These are phyloP conservation scores for Alternaria infectoria DNA, from an alignment of 2,329 filamentous ascomycete species.

Conservation along the genomic window DNA sequence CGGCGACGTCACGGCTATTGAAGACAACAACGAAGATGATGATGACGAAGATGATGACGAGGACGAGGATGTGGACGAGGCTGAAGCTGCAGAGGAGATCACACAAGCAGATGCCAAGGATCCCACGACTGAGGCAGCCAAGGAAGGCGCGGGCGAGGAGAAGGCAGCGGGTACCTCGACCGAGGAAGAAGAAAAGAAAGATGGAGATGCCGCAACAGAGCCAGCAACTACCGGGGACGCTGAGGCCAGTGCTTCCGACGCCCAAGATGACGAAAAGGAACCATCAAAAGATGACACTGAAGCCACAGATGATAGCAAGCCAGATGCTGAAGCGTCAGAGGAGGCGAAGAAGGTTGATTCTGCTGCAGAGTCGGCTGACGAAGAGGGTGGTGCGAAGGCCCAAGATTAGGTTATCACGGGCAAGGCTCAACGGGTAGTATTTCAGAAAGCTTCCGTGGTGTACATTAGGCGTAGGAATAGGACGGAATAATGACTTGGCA, in stretches of 20 bases:
- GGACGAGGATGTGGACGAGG: slow-evolving; percentile 8
- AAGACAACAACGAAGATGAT: slow-evolving; percentile 23
- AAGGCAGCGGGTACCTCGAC: slow-evolving; percentile 14
- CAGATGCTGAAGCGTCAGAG: slow-evolving; percentile 13
- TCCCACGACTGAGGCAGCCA: slow-evolving; percentile 21
- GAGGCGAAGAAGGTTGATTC: slow-evolving; percentile 19
- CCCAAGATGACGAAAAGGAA: slow-evolving; percentile 2
- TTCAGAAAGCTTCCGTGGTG: not conserved
- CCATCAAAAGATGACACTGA: slow-evolving; percentile 3
- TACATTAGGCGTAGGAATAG: slow-evolving; percentile 6
- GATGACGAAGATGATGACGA: slow-evolving; percentile 23
- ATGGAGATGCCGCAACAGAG: slow-evolving; percentile 6
- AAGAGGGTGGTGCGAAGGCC: slow-evolving; percentile 12
- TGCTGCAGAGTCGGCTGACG: slow-evolving; percentile 9
- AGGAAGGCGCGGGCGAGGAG: slow-evolving; percentile 25
- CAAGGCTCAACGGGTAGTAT: not conserved
- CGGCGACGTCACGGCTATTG: slow-evolving; percentile 17
- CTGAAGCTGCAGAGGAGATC: slow-evolving; percentile 28
- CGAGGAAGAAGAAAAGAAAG: slow-evolving; percentile 15
- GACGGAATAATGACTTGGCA: not conserved
- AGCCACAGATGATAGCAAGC: slow-evolving; percentile 1
- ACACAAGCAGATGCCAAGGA: slow-evolving; percentile 13
- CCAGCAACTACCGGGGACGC: slow-evolving; percentile 2
- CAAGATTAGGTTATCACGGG: slow-evolving; percentile 3
- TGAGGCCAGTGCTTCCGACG: slow-evolving; percentile 2